Conservation (phyloP, 2,329 filamentous ascomycete genomes). For the Trichoderma sp. region DNA sequence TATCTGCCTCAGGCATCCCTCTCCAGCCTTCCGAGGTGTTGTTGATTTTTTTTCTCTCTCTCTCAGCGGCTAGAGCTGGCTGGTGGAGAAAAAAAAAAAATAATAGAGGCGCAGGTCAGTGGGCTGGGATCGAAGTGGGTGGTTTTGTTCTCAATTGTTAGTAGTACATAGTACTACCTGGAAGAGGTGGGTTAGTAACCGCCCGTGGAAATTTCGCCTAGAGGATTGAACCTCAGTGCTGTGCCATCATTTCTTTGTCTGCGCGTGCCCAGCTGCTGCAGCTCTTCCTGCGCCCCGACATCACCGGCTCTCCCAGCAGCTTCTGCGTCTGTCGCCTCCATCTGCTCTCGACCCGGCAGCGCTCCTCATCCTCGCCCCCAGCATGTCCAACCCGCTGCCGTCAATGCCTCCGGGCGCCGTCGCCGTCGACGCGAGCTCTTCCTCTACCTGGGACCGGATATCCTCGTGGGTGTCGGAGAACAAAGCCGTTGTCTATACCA, state of each 20-base stretch:
- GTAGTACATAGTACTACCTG: no score
- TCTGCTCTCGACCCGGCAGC: conserved; percentile 23
- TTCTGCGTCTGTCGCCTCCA: conserved; percentile 28
- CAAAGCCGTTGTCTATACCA: conserved; percentile 92
- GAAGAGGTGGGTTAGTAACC: conserved; percentile 18
- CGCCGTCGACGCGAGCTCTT: conserved; percentile 57
- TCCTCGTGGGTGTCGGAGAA: conserved; percentile 92
- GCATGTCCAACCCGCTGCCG: conserved; percentile 46
- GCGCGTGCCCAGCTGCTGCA: conserved; percentile 33
- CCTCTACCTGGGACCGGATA: conserved; percentile 84
- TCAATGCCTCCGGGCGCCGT: conserved; percentile 49
- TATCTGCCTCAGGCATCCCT: conserved; percentile 15
- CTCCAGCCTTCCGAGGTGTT: neutral
- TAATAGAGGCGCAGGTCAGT: conserved; percentile 1
- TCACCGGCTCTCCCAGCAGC: conserved; percentile 29
- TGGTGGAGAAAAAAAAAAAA: conserved; percentile 9
- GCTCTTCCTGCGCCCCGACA: conserved; percentile 34
- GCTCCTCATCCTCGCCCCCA: conserved; percentile 25
- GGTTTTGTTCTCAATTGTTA: neutral
- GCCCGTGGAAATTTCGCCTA: conserved; percentile 30
- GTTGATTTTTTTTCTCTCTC: conserved; percentile 9
- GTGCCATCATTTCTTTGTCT: conserved; percentile 27
- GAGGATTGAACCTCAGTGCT: conserved; percentile 10
- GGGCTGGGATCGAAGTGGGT: neutral
- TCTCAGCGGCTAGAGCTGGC: conserved; percentile 4